Percentiles rank a stretch among this genome's conserved stretches.
Evolutionary conservation across 2,329 filamentous ascomycete genomes (phyloP).

Genomic region (Macrophomina pseudophaseolina): DNA sequence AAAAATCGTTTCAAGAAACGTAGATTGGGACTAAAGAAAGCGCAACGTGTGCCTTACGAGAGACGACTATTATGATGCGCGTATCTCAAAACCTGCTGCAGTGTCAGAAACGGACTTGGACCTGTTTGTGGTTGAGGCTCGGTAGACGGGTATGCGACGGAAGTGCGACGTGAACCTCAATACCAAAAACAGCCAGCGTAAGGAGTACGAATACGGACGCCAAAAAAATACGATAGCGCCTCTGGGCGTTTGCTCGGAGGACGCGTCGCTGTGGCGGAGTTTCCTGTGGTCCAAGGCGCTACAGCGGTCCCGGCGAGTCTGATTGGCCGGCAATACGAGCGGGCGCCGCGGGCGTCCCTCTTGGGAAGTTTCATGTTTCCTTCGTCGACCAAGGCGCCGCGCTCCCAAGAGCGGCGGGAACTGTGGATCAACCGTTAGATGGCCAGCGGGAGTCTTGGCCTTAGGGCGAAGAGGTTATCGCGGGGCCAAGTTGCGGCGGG

Average conservation of each 20-base stretch:
- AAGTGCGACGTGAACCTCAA: neutral
- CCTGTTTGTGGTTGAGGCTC: no score
- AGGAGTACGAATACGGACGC: neutral
- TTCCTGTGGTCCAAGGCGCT: neutral
- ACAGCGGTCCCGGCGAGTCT: neutral
- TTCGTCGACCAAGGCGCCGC: no score
- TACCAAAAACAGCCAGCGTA: no score
- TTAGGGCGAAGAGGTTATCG: neutral
- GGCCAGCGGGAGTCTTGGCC: neutral
- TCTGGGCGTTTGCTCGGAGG: neutral
- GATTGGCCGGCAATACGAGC: neutral
- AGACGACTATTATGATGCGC: no score
- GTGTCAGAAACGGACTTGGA: no score
- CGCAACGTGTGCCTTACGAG: no score
- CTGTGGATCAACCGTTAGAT: neutral
- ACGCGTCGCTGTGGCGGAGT: constrained; percentile 8
- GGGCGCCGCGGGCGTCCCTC: neutral
- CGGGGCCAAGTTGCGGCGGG: neutral
- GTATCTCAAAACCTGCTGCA: no score
- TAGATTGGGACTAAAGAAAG: no score
- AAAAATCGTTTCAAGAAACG: no score
- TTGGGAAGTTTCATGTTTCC: neutral
- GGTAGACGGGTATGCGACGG: no score
- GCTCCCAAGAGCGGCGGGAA: neutral
- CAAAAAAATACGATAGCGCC: neutral